Base-by-base conservation (phyloP, 2,329 filamentous ascomycete genomes). In the Beauveria sp. region DNA sequence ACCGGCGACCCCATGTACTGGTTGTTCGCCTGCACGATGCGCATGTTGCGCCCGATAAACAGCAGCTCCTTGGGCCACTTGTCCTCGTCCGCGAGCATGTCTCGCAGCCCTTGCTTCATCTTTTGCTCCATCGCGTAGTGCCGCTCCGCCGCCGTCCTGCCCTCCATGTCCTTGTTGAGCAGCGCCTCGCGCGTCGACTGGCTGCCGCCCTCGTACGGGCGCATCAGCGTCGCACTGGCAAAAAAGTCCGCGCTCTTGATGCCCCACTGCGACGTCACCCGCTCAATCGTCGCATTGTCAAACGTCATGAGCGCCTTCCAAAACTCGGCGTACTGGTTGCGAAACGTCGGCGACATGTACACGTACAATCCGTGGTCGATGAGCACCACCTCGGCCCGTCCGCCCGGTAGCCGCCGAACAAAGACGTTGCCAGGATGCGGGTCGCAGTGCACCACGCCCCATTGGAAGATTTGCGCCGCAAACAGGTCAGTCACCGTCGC, bases 361-460 rank as follows among this genome's bases (percentile, higher is more conserved):
- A 97, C 91, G 76, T 99, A 99, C 6, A 99, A 84, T 0, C 94
- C 94, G 74, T 99, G 94, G 74, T 99, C 94, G 71, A 99, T 96
- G 41, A 99, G 86, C 1, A 97, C 93, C 34, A 99, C 82, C 76
- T 99, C 92, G 1, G 93, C 83, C 48, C 85, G 82, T n/a, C 93
- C 93, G 48, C 82, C 87, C 1, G 92, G 89, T 18, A 91, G 80
- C 9, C 94, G 88, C 9, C 94, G 89, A 70, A 97, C 88, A 76
- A 99, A 96, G 72, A 97, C 94, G 76, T 99, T 99, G 30, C 93
- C 93, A 1, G 94, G 94, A 70, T 99, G 94, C 10, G 94, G 94
- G 72, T 99, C 94, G 76, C 93, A 97, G 77, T 99, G 93, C 0
- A 97, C 90, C 48, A 90, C 84, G 14, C 94, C 94, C 90, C 91